Conservation (phyloP, 2,329 filamentous ascomycete genomes). For the Beauveria caledonica region DNA sequence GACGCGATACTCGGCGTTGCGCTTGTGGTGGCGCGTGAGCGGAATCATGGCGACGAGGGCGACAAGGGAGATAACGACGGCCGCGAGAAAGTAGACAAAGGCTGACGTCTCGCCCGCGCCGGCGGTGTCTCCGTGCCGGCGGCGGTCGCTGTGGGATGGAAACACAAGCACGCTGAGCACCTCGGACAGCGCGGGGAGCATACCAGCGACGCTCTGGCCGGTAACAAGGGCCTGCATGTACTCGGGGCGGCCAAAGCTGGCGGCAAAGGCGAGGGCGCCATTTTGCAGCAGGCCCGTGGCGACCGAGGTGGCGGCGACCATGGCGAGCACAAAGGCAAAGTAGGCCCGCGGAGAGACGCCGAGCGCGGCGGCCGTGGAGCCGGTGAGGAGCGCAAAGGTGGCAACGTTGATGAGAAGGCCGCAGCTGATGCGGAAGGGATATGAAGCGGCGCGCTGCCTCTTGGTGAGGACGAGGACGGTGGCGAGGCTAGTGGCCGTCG, state of each 20-base stretch:
- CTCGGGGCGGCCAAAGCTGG: slow-evolving; percentile 73
- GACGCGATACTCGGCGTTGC: slow-evolving; percentile 41
- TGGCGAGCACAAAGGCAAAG: slow-evolving; percentile 71
- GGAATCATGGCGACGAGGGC: slow-evolving; percentile 69
- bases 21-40: slow-evolving; percentile 55
- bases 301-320: slow-evolving; percentile 71
- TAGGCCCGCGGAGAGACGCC: slow-evolving; percentile 56
- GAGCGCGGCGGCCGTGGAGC: slow-evolving; percentile 66
- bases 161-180: slow-evolving; percentile 67
- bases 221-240: slow-evolving; percentile 97
- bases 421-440: slow-evolving; percentile 74
- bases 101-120: slow-evolving; percentile 48
- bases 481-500: slow-evolving; percentile 71
- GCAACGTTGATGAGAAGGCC: slow-evolving; percentile 70
- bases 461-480: slow-evolving; percentile 71
- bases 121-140: slow-evolving; percentile 1
- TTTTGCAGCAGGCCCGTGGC: slow-evolving; percentile 87
- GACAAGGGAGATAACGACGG: slow-evolving; percentile 63
- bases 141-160: slow-evolving; percentile 36
- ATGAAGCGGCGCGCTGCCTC: slow-evolving; percentile 74
- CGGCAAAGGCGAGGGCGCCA: slow-evolving; percentile 84
- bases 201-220: slow-evolving; percentile 85
- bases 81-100: slow-evolving; percentile 85
- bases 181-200: slow-evolving; percentile 80
- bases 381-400: slow-evolving; percentile 68